A percentile compares a stretch with the other conserved stretches of the same genome.
These are phyloP conservation scores for Trichoderma sp. DNA, from an alignment of 2,329 filamentous ascomycete species.

Conservation along the genomic window DNA sequence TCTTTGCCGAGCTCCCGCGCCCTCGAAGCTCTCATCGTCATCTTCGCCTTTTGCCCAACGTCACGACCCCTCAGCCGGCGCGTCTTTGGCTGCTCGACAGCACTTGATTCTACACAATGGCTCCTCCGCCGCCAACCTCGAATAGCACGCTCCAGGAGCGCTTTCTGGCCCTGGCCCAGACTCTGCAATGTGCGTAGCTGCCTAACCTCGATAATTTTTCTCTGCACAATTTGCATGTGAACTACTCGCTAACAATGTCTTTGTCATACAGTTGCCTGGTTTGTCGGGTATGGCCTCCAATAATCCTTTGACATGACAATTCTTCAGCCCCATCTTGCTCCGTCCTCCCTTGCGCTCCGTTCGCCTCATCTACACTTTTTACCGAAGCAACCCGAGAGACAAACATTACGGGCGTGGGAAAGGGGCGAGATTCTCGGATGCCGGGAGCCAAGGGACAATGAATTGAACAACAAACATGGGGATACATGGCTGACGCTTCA, in stretches of 20 bases:
- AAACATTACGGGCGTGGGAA: not conserved
- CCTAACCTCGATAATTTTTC: not conserved
- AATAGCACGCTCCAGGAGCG: slow-evolving; percentile 64
- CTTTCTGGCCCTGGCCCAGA: slow-evolving; percentile 77
- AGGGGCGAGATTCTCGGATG: not conserved
- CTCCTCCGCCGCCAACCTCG: slow-evolving; percentile 17
- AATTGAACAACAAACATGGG: not conserved
- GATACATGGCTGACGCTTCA: not conserved
- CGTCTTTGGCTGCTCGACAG: not conserved
- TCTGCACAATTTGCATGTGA: not conserved
- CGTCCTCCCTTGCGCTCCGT: not conserved
- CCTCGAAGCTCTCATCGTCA: slow-evolving; percentile 10
- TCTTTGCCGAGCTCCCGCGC: not conserved
- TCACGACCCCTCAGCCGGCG: slow-evolving; percentile 23
- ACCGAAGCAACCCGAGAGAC: not conserved
- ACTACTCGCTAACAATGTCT: slow-evolving; percentile 39
- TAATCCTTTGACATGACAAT: not conserved
- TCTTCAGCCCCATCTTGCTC: not conserved
- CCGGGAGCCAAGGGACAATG: not conserved
- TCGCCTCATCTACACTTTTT: not conserved
- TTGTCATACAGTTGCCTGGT: slow-evolving; percentile 68
- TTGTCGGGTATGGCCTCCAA: slow-evolving; percentile 65
- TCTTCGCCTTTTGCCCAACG: slow-evolving; percentile 1
- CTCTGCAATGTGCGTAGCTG: slow-evolving; percentile 77
- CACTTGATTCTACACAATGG: slow-evolving; percentile 1